phyloP scores from a whole-genome alignment of 164 flowering plant species.

The Sedum album region DNA sequence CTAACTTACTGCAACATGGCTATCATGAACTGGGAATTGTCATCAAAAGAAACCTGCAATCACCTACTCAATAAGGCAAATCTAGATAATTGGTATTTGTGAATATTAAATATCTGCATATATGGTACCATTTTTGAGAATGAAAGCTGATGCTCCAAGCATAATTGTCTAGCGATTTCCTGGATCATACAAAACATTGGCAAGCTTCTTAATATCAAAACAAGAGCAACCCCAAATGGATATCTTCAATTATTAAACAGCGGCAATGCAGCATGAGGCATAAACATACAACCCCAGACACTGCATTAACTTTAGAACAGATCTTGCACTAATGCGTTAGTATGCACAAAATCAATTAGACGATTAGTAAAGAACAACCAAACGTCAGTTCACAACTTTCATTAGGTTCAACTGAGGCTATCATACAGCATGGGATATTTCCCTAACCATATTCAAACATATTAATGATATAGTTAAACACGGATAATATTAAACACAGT shows the following conservation, averaged over 20 bases:
- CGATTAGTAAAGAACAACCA: neutral
- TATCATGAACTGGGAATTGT: conserved; percentile 81
- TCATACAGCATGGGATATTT: too few relatives aligned
- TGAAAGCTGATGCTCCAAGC: conserved; percentile 65
- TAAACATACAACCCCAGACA: neutral
- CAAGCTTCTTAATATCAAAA: neutral
- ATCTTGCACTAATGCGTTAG: neutral
- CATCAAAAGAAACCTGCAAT: conserved; percentile 86
- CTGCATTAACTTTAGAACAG: neutral
- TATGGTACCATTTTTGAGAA: conserved; percentile 79
- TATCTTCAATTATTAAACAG: neutral
- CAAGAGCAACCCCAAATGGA: neutral
- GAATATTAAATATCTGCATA: neutral
- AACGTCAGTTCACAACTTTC: too few relatives aligned
- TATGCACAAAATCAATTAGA: neutral
- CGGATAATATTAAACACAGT: too few relatives aligned
- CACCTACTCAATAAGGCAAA: neutral
- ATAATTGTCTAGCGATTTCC: conserved; percentile 93
- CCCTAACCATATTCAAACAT: too few relatives aligned
- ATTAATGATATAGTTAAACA: too few relatives aligned
- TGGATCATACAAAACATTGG: conserved; percentile 23
- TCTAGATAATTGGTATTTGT: neutral
- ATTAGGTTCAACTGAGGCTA: too few relatives aligned
- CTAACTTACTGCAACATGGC: conserved; percentile 68
- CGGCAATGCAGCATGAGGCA: too few relatives aligned